Conservation (phyloP, 306 rosid genomes). For the Rosa lucieae region DNA sequence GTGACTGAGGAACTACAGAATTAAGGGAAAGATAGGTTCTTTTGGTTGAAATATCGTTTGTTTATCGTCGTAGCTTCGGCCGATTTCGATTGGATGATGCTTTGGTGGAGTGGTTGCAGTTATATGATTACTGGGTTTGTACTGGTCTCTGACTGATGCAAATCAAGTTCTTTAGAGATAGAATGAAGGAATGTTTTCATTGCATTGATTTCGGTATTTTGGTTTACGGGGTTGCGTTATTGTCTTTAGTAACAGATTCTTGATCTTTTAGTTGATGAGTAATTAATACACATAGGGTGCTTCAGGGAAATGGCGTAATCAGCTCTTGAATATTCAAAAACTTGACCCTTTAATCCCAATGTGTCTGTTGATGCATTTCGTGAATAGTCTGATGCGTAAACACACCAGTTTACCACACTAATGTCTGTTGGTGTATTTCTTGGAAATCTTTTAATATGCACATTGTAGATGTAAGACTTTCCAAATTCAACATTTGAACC, state of each 20-base stretch:
- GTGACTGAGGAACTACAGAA: background rate
- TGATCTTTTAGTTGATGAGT: background rate
- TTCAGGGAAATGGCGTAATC: background rate
- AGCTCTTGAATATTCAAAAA: background rate
- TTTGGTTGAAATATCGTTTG: background rate
- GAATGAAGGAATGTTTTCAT: background rate
- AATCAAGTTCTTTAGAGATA: background rate
- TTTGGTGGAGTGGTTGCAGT: too few relatives aligned
- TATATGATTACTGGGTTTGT: too few relatives aligned
- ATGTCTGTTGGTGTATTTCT: background rate
- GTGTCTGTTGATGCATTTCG: background rate
- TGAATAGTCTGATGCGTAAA: background rate
- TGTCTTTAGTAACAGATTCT: background rate
- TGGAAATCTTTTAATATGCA: background rate
- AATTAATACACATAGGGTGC: background rate
- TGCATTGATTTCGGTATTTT: background rate
- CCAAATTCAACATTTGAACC: background rate
- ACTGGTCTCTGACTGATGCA: background rate
- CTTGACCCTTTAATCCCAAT: background rate
- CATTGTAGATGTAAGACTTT: background rate
- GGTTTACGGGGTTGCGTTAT: background rate
- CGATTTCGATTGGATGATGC: background rate
- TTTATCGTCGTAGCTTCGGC: background rate
- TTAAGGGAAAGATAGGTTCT: background rate
- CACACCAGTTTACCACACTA: background rate